These are phyloP conservation scores for Wickerhamiella parazyma DNA, from an alignment of 805 yeast genomes.

Conservation along the genomic window DNA sequence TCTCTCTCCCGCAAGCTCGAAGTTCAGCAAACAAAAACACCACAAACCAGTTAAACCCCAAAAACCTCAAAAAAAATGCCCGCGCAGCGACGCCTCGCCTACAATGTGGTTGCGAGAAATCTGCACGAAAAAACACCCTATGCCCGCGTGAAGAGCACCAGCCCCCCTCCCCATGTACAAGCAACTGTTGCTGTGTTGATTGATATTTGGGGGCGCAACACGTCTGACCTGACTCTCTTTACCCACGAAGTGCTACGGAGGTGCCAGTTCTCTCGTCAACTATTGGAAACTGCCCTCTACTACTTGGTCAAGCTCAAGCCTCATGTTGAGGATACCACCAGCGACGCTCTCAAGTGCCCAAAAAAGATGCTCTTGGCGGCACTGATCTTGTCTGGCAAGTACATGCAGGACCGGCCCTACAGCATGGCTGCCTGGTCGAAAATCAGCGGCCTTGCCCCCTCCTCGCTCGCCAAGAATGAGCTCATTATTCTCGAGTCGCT, in stretches of 20 bases:
- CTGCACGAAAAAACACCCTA: neutral
- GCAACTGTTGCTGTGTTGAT: slow-evolving; percentile 22
- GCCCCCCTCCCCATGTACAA: slow-evolving; percentile 16
- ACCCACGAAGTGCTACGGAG: slow-evolving; percentile 30
- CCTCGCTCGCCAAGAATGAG: slow-evolving; percentile 43
- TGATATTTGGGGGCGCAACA: slow-evolving; percentile 24
- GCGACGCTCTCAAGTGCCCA: slow-evolving; percentile 32
- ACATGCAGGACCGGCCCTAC: slow-evolving; percentile 58
- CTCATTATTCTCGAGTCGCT: slow-evolving; percentile 37
- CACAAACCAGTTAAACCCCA: neutral
- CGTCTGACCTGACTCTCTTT: slow-evolving; percentile 22
- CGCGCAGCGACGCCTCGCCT: neutral
- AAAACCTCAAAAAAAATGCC: neutral
- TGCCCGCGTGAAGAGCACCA: neutral
- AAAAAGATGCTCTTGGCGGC: slow-evolving; percentile 55
- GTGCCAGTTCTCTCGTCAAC: slow-evolving; percentile 45
- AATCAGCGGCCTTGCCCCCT: slow-evolving; percentile 48
- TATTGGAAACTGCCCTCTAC: slow-evolving; percentile 53
- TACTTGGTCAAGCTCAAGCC: slow-evolving; percentile 41
- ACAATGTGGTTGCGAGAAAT: neutral
- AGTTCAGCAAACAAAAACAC: neutral
- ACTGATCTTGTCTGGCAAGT: slow-evolving; percentile 59
- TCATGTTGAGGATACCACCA: slow-evolving; percentile 8
- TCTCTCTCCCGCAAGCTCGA: neutral
- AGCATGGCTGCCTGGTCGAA: slow-evolving; percentile 59